Evolutionary conservation across 2,329 filamentous ascomycete species (phyloP), one percentile per base, ranked within the genome.

Genomic region (Tympanopsis confertula): DNA sequence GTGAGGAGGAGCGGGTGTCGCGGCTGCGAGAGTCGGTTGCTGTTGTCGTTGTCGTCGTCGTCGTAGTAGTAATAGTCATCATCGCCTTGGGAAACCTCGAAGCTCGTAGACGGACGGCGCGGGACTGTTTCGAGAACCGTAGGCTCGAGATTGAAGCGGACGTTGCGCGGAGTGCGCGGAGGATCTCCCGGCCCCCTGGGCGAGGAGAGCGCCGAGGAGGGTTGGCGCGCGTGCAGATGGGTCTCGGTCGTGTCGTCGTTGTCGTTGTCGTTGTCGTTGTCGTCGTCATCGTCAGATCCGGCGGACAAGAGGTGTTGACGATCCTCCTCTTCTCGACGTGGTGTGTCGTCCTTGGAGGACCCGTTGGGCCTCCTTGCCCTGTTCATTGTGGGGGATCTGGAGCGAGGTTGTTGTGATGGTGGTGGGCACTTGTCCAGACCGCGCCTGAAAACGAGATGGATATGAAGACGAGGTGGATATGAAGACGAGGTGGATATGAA

Each of bases 1-100:
- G 85, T 91, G 44, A 94, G 68, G 38, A 94, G 70, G 39, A 86
- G 86, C 41, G 80, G 42, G 66, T 83, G 47, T 69, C 79, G 51
- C 72, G 66, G 14, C 78, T 59, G 49, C 38, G 54, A 47, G 22
- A 51, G 48, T 30, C 59, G 54, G 19, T 48, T 48, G 37, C 50
- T 49, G 38, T 67, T 57, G 19, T 58, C 57, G 26, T 61, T 54
- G 36, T 53, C 48, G 42, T 39, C 36, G 39, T 40, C 38, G 37
- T 45, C 44, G n/a, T 39, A 42, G 19, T 44, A 42, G 12, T 42
- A 50, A 38, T 56, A 50, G 40, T 48, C 41, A 48, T 51, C 47
- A 35, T 48, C 50, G 35, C 48, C 51, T 36, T 41, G 42, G 14
- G 45, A 43, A 15, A 46, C 45, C 28, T 52, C 47, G 10, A 18